A percentile compares a stretch with the other conserved stretches of the same genome.
phyloP scores from a whole-genome alignment of 306 rosid species.

The Delonix regia region DNA sequence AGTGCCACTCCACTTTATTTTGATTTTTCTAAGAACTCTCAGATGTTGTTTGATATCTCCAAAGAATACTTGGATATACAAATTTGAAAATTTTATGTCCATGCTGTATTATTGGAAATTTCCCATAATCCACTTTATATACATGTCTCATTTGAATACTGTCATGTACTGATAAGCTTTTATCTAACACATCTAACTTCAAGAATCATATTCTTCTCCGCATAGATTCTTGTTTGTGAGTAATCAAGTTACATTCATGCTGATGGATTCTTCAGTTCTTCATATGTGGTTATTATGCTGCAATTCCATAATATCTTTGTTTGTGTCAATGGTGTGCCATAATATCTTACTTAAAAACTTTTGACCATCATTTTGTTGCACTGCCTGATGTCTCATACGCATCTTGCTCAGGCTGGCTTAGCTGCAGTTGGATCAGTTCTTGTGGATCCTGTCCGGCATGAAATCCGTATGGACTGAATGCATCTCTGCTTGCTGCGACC shows the following conservation, averaged over 20 bases:
- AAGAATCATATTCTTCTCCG: conserved; percentile 31
- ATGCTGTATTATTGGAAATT: conserved; percentile 23
- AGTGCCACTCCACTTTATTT: not conserved
- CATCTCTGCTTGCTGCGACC: conserved; percentile 37
- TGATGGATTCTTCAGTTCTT: conserved; percentile 22
- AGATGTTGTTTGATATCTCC: not conserved
- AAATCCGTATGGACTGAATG: conserved; percentile 43
- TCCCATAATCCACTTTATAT: conserved; percentile 20
- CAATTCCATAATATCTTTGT: conserved; percentile 23
- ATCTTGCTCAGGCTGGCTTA: conserved; percentile 54
- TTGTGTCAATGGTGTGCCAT: conserved; percentile 9
- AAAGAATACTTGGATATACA: conserved; percentile 7
- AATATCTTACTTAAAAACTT: conserved; percentile 16
- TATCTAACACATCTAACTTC: conserved; percentile 28
- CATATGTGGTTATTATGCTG: conserved; percentile 29
- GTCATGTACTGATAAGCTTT: conserved; percentile 17
- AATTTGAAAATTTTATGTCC: conserved; percentile 4
- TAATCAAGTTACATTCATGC: conserved; percentile 15
- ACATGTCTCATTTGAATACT: not conserved
- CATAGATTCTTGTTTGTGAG: conserved; percentile 36
- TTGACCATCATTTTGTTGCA: conserved; percentile 37
- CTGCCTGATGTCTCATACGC: conserved; percentile 42
- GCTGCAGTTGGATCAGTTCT: conserved; percentile 56
- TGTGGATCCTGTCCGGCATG: conserved; percentile 37
- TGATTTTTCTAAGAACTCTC: not conserved